Conservation (phyloP, 768 basidiomycete genomes). For the Panaeolus papilionaceus region DNA sequence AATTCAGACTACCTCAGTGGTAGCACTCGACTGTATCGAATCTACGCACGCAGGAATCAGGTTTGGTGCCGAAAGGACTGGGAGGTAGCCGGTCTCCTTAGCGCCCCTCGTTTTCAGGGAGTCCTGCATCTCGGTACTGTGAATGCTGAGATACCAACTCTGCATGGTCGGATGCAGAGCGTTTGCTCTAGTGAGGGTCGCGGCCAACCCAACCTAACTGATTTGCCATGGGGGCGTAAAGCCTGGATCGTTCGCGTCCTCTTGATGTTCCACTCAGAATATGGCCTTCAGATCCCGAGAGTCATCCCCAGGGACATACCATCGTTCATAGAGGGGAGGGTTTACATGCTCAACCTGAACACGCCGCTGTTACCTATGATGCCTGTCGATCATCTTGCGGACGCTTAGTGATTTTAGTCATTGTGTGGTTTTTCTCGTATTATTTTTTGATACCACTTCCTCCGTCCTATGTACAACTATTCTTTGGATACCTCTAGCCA, state of each 20-base stretch:
- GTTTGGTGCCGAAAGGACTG: constrained; percentile 16
- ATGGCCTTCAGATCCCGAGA: constrained; percentile 8
- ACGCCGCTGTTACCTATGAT: constrained; percentile 11
- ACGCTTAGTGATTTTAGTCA: background rate
- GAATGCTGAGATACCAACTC: constrained; percentile 5
- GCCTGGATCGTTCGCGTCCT: constrained; percentile 15
- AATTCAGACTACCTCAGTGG: constrained; percentile 2
- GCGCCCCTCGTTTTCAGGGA: constrained; percentile 8
- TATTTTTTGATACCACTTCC: background rate
- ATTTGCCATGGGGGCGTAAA: constrained; percentile 13
- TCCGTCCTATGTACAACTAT: background rate
- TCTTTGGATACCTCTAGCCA: background rate
- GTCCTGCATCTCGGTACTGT: constrained; percentile 10
- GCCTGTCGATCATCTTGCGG: background rate
- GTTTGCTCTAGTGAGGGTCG: constrained; percentile 17
- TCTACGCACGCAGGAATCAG: constrained; percentile 15
- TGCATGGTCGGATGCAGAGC: constrained; percentile 18
- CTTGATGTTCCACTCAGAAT: constrained; percentile 3
- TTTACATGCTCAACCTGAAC: background rate
- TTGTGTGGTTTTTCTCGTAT: background rate
- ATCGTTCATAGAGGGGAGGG: constrained; percentile 3
- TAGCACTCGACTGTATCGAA: constrained; percentile 11
- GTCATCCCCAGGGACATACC: background rate
- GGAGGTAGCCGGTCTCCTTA: constrained; percentile 11
- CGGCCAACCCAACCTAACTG: constrained; percentile 14